A percentile compares a stretch with the other conserved stretches of the same genome.
Evolutionary conservation across 352 stramenopile species (phyloP).

Genomic region (Pythium aristosporum): DNA sequence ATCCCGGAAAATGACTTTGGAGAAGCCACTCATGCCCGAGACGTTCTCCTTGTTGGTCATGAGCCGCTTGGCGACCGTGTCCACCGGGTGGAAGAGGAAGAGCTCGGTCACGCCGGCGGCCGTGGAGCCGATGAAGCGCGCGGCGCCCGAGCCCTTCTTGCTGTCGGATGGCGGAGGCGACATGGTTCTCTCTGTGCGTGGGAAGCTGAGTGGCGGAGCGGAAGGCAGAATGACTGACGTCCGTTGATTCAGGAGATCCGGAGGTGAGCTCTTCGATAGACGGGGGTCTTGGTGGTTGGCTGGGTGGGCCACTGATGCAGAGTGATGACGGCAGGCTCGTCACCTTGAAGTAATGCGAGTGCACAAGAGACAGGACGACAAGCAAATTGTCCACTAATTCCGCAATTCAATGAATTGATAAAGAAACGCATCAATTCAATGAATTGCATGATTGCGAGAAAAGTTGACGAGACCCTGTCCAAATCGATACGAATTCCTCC

Average conservation of each 20-base stretch:
- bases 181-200: conserved; percentile 35
- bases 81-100: conserved; percentile 94
- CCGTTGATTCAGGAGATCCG: background rate
- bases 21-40: conserved; percentile 49
- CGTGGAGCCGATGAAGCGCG: conserved; percentile 90
- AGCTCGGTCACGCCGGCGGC: conserved; percentile 93
- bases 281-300: background rate
- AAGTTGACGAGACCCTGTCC: background rate
- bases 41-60: conserved; percentile 91
- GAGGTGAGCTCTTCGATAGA: conserved; percentile 3
- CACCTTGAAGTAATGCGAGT: conserved; percentile 27
- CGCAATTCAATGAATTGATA: conserved; percentile 10
- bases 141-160: conserved; percentile 42
- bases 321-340: conserved; percentile 17
- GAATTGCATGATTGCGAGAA: conserved; percentile 6
- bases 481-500: conserved; percentile 1
- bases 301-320: conserved; percentile 13
- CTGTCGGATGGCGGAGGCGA: conserved; percentile 46
- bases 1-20: conserved; percentile 89
- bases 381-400: conserved; percentile 6
- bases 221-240: conserved; percentile 9
- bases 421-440: conserved; percentile 6
- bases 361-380: conserved; percentile 2
- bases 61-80: conserved; percentile 94
- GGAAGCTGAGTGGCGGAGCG: background rate